phyloP scores from a whole-genome alignment of 495 filamentous ascomycete species.

The Aspergillus kassunensis region DNA sequence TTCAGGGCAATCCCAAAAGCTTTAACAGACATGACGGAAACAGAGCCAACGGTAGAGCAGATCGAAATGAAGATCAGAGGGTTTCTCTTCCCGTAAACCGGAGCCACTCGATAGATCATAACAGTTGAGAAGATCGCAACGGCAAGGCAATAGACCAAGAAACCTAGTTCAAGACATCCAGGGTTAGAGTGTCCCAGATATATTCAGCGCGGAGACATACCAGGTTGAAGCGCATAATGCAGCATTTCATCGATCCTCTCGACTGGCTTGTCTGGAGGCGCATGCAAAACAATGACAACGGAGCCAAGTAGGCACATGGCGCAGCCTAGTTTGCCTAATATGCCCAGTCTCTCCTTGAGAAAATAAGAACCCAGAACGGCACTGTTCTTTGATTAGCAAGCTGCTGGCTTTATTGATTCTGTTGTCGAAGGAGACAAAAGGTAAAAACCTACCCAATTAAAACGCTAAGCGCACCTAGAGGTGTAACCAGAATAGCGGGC shows the following conservation, averaged over 20 bases:
- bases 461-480: constrained; percentile 87
- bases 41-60: constrained; percentile 91
- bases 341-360: constrained; percentile 81
- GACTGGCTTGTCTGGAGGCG: constrained; percentile 88
- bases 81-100: constrained; percentile 86
- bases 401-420: neutral
- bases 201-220: constrained; percentile 44
- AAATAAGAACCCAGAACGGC: constrained; percentile 94
- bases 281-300: constrained; percentile 95
- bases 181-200: neutral
- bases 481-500: constrained; percentile 94
- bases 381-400: constrained; percentile 39
- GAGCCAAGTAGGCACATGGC: constrained; percentile 95
- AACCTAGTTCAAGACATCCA: constrained; percentile 51
- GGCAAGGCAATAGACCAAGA: constrained; percentile 73
- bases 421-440: neutral
- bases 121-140: constrained; percentile 78
- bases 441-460: constrained; percentile 65
- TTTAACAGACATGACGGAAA: constrained; percentile 98
- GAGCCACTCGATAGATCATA: constrained; percentile 95
- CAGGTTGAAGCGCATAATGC: constrained; percentile 80
- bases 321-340: constrained; percentile 88
- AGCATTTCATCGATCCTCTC: constrained; percentile 84
- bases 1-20: constrained; percentile 96
- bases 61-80: constrained; percentile 94